phyloP scores from a whole-genome alignment of 345 rosid species.

The Salix suchowensis region DNA sequence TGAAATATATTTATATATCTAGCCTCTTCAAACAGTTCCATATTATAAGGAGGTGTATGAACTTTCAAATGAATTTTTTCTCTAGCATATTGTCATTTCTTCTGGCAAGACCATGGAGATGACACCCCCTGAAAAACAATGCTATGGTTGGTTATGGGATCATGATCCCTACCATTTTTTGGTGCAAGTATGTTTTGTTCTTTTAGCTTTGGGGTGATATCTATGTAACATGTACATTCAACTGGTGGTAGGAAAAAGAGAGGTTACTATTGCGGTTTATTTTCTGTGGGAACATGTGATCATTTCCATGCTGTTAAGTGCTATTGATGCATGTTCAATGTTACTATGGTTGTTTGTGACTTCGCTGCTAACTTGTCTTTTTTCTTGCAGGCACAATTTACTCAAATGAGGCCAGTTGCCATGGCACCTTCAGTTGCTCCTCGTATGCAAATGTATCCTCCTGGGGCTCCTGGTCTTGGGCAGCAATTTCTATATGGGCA shows the following conservation, averaged over 20 bases:
- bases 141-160: background rate
- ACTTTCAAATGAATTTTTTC: background rate
- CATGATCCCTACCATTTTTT: background rate
- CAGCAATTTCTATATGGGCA: slow-evolving; percentile 26
- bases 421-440: slow-evolving; percentile 19
- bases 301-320: background rate
- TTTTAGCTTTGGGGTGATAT: background rate
- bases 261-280: background rate
- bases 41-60: background rate
- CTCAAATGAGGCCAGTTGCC: slow-evolving; percentile 23
- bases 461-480: slow-evolving; percentile 24
- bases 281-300: background rate
- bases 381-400: slow-evolving; percentile 23
- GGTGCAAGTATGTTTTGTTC: background rate
- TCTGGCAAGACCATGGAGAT: background rate
- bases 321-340: background rate
- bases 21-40: background rate
- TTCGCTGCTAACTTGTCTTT: background rate
- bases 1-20: background rate
- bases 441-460: slow-evolving; percentile 22
- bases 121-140: background rate
- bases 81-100: background rate
- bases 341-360: background rate
- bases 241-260: background rate
- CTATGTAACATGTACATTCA: background rate